These are phyloP conservation scores for Chaetoceros muelleri DNA, from an alignment of 108 stramenopile species.

Conservation along the genomic window DNA sequence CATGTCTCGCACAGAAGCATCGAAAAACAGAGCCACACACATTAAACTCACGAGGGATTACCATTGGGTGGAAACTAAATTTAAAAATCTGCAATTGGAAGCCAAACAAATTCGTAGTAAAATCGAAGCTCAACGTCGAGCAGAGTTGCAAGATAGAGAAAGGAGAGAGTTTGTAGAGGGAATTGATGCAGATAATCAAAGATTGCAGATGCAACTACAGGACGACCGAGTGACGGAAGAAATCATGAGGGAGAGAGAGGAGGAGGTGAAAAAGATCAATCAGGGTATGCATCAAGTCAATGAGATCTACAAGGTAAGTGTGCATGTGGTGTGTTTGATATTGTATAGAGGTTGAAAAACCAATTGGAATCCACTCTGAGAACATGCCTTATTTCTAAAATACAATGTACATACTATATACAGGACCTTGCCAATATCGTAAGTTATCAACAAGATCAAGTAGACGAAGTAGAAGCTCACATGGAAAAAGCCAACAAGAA, in stretches of 20 bases:
- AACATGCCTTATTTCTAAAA: neutral
- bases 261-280: slow-evolving; percentile 81
- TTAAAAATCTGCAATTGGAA: slow-evolving; percentile 25
- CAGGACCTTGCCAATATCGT: slow-evolving; percentile 76
- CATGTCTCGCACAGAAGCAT: slow-evolving; percentile 18
- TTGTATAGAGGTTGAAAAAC: neutral
- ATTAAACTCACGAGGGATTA: slow-evolving; percentile 69
- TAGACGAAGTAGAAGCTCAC: slow-evolving; percentile 75
- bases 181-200: slow-evolving; percentile 22
- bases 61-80: slow-evolving; percentile 28
- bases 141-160: slow-evolving; percentile 17
- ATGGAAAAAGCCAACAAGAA: slow-evolving; percentile 70
- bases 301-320: slow-evolving; percentile 73
- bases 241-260: slow-evolving; percentile 82
- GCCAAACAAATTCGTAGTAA: slow-evolving; percentile 4
- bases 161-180: slow-evolving; percentile 3
- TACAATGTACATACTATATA: neutral
- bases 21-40: slow-evolving; percentile 33
- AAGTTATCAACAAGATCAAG: slow-evolving; percentile 72
- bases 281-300: slow-evolving; percentile 83
- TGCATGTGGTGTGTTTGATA: neutral
- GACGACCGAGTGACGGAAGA: slow-evolving; percentile 70
- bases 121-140: slow-evolving; percentile 14
- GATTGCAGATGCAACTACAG: slow-evolving; percentile 58
- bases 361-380: neutral